Evolutionary conservation across 352 stramenopile genomes (phyloP), one percentile per base, ranked within the genome.

Genomic region (Phytopythium montanum): DNA sequence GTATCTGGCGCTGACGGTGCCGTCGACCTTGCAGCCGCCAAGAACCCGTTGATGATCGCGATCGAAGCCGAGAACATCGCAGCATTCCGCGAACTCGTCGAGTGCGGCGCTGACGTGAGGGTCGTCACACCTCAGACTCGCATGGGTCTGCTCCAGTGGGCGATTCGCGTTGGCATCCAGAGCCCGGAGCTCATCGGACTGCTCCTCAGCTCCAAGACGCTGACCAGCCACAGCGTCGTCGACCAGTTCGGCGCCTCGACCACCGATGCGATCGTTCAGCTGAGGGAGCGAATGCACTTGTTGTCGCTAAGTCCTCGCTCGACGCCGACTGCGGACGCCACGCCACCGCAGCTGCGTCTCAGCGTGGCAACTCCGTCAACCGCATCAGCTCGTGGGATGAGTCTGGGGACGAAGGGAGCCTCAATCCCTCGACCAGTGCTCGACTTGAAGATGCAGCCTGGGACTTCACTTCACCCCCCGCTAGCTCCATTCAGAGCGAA

Each of bases 41-140:
- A 86, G 29, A 75, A 75, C 1, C 69, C 81, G 5, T 62, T 91
- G 25, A 82, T 90, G 75, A 28, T 82, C 7, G 77, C 81, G 31
- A 55, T 93, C 31, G 60, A 85, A 41, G 62, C 64, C 19, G 67
- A 79, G 36, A 91, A 90, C 39, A 38, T 69, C 1, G 54, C 34
- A 9, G 81, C 78, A 6, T 80, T 87, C 55, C 67, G 68, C 3
- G 75, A 70, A 21, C 62, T 93, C 1, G 52, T 90, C 2, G 58
- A 56, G 19, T 81, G 69, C 33, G 77, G 79, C 16, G 83, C 76
- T 2, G 70, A 87, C 8, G 58, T 70, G 5, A 71, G 70, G 50
- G 60, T 73, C 13, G 54, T 75, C 19, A 79, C 79, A 10, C 83
- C 81, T 29, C 64, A 63, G 53, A 68, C 72, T 16, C 79, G 76